phyloP scores from a whole-genome alignment of 768 basidiomycete genomes.

The Phylloporus arenicola region DNA sequence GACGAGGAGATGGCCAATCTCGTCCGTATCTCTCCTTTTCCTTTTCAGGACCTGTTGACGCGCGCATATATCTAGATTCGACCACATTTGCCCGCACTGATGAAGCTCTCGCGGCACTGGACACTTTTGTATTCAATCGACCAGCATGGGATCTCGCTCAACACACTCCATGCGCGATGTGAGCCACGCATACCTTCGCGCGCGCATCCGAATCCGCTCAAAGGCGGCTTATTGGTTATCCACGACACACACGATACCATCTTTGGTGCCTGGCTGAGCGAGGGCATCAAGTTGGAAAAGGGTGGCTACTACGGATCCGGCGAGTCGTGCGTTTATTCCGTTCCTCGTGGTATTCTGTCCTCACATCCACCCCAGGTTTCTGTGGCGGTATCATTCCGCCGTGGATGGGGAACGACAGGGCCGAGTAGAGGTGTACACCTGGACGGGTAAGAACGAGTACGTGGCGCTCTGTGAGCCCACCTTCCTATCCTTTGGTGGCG shows the following conservation, averaged over 20 bases:
- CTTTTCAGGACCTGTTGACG: background rate
- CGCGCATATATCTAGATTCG: constrained; percentile 50
- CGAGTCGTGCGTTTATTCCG: constrained; percentile 55
- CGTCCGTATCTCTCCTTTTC: constrained; percentile 38
- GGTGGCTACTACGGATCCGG: constrained; percentile 82
- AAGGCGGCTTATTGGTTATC: constrained; percentile 57
- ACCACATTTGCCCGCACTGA: constrained; percentile 64
- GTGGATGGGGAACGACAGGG: constrained; percentile 15
- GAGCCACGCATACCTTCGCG: constrained; percentile 33
- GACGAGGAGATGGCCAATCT: constrained; percentile 48
- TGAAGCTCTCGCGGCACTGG: constrained; percentile 69
- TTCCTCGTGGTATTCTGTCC: background rate
- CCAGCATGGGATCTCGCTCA: constrained; percentile 90
- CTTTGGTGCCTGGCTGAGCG: constrained; percentile 84
- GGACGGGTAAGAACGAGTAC: constrained; percentile 89
- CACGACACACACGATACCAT: constrained; percentile 56
- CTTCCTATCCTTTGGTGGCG: constrained; percentile 87
- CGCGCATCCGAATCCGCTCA: constrained; percentile 23
- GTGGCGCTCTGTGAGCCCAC: constrained; percentile 79
- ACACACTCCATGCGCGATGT: constrained; percentile 75
- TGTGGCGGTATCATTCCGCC: constrained; percentile 57
- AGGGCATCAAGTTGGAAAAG: constrained; percentile 52
- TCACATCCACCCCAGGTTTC: constrained; percentile 48
- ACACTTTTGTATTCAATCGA: constrained; percentile 84
- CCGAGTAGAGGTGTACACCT: constrained; percentile 59